Base-by-base conservation (phyloP, 805 yeast genomes). In the Lachancea nothofagi region DNA sequence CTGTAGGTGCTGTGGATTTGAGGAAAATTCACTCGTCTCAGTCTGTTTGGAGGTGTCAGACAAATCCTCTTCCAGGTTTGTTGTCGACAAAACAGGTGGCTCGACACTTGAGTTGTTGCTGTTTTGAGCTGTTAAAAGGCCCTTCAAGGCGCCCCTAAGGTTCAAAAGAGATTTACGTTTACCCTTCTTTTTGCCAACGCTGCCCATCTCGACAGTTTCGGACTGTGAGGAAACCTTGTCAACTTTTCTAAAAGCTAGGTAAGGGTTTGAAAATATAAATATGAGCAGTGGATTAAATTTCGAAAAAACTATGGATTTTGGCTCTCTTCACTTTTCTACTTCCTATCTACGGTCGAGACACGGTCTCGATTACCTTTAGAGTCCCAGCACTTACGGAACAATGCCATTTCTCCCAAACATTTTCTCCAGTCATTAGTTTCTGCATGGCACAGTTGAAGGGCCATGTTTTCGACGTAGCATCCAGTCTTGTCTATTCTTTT, bases 401-500 rank as follows among this genome's bases (percentile, higher is more conserved):
- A 74, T 24, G 65, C 64, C 83, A 80, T 82, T 55, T 84, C 93
- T 14, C 65, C 62, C 2, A 75, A 57, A 48, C 94, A 83, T 51
- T 77, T 62, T 39, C 94, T 64, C 95, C 95, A 85, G 55, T 85
- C 94, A 21, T 77, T 77, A 1, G 80, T 80, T 43, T 83, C 94
- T 3, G 87, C 88, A 54, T 82, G 88, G 49, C 95, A 85, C 24
- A 84, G 61, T 38, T 80, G 85, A 23, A 85, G 63, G 12, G 75
- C 75, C 54, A 79, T 60, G 51, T 85, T 85, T 53, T 85, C 89
- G 22, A 72, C 82, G 65, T 50, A 54, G 40, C 95, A 85, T 1
- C 95, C 95, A 0, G 95, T 84, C 24, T 78, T 70, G 21, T 69
- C 71, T 36, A 85, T 85, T 44, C 95, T 64, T 54, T 71, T 60